Conservation (phyloP, 2,329 filamentous ascomycete species). For the Botryotinia convoluta region DNA sequence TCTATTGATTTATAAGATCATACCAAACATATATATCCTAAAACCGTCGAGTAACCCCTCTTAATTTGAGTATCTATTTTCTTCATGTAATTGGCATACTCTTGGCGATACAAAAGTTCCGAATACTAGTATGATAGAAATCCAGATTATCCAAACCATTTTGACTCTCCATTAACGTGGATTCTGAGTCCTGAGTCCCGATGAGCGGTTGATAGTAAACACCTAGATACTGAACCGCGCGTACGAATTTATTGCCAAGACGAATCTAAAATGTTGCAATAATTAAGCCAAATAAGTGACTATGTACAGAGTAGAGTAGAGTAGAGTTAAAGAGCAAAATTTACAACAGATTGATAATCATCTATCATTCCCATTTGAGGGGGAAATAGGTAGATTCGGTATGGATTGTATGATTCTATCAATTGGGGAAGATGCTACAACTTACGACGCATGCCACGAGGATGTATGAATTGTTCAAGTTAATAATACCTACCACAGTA, state of each 20-base stretch:
- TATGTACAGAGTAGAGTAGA: background rate
- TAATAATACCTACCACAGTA: background rate
- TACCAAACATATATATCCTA: background rate
- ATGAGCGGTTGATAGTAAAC: background rate
- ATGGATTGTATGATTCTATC: background rate
- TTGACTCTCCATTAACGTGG: background rate
- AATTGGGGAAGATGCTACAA: background rate
- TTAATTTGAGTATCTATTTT: background rate
- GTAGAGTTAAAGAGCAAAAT: background rate
- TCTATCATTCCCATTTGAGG: background rate
- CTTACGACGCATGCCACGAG: constrained; percentile 14
- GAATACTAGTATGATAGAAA: background rate
- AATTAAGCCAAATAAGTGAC: background rate
- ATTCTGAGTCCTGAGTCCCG: background rate
- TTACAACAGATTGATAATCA: background rate
- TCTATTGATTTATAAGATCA: background rate
- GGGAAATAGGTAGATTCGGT: background rate
- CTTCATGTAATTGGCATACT: background rate
- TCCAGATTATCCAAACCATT: background rate
- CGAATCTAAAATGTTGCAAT: background rate
- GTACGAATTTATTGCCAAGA: constrained; percentile 5
- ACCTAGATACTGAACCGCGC: constrained; percentile 1
- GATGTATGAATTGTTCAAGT: background rate
- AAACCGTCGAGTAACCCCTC: background rate
- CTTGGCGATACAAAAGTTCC: background rate